Evolutionary conservation across 441 rosid species (phyloP).

Genomic region (Mallotus repandus): DNA sequence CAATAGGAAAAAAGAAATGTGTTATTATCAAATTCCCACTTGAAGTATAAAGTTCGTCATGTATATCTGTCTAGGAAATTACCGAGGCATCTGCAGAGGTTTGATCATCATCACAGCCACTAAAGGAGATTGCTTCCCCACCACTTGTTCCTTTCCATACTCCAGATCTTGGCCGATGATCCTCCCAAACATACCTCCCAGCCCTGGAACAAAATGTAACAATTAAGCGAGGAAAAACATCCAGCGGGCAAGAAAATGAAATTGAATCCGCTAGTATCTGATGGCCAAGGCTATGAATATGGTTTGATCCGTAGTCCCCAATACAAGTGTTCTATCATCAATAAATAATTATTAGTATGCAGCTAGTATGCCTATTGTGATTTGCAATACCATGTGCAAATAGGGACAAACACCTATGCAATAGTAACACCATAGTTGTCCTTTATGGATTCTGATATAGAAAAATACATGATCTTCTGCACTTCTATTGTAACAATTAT

Average conservation of each 20-base stretch:
- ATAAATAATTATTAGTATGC: too few relatives aligned
- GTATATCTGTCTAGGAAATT: slow-evolving; percentile 24
- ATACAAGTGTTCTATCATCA: too few relatives aligned
- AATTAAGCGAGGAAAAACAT: slow-evolving; percentile 2
- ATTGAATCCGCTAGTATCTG: background rate
- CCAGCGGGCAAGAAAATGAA: background rate
- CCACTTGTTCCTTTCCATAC: slow-evolving; percentile 82
- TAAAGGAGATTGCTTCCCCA: slow-evolving; percentile 77
- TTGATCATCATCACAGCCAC: slow-evolving; percentile 89
- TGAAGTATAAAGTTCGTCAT: slow-evolving; percentile 1
- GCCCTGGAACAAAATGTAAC: slow-evolving; percentile 35
- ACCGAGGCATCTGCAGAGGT: slow-evolving; percentile 87
- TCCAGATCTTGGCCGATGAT: slow-evolving; percentile 83
- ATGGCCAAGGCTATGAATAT: slow-evolving; percentile 27
- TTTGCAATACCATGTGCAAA: too few relatives aligned
- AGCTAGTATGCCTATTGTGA: too few relatives aligned
- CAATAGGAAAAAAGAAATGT: too few relatives aligned
- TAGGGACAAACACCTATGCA: too few relatives aligned
- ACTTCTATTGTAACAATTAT: too few relatives aligned
- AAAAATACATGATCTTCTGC: too few relatives aligned
- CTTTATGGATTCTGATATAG: background rate
- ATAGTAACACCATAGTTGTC: background rate
- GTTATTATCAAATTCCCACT: background rate
- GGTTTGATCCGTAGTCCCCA: too few relatives aligned
- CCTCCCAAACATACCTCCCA: slow-evolving; percentile 79